Percentiles rank a stretch among this genome's conserved stretches.
phyloP scores from a whole-genome alignment of 192 early-diverging fungal species.

The Mortierella claussenii region DNA sequence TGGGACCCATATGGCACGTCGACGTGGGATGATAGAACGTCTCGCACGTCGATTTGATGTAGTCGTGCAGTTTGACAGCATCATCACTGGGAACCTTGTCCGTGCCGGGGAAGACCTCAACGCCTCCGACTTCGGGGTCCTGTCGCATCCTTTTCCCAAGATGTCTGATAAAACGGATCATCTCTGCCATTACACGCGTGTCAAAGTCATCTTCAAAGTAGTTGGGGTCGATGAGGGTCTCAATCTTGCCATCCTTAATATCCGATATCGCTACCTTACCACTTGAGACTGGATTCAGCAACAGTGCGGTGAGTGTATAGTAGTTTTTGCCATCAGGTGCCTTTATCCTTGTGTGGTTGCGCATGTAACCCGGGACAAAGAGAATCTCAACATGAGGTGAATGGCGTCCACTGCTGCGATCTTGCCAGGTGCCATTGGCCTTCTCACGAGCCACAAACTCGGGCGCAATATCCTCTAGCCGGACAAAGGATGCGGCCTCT shows the following conservation, averaged over 20 bases:
- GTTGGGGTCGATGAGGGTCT: constrained; percentile 28
- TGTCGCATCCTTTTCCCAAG: constrained; percentile 16
- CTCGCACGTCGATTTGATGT: constrained; percentile 16
- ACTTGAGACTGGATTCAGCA: constrained; percentile 37
- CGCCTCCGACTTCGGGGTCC: constrained; percentile 24
- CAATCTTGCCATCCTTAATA: not conserved
- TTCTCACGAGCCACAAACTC: constrained; percentile 51
- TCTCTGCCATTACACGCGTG: constrained; percentile 30
- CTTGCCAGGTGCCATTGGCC: constrained; percentile 45
- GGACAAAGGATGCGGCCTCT: constrained; percentile 27
- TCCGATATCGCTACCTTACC: not conserved
- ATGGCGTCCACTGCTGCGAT: constrained; percentile 28
- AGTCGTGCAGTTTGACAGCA: constrained; percentile 25
- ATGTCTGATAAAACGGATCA: constrained; percentile 16
- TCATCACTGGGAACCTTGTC: constrained; percentile 31
- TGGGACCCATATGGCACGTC: constrained; percentile 43
- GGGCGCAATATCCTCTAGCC: constrained; percentile 39
- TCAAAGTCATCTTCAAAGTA: constrained; percentile 39
- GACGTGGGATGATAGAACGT: constrained; percentile 36
- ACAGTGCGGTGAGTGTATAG: constrained; percentile 16
- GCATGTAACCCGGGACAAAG: constrained; percentile 10
- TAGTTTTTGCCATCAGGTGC: constrained; percentile 21
- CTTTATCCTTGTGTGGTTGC: not conserved
- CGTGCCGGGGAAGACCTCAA: constrained; percentile 21
- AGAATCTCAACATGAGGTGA: constrained; percentile 42